Evolutionary conservation across 1,139 yeast species (phyloP).

Genomic region (Taphrina pruni): DNA sequence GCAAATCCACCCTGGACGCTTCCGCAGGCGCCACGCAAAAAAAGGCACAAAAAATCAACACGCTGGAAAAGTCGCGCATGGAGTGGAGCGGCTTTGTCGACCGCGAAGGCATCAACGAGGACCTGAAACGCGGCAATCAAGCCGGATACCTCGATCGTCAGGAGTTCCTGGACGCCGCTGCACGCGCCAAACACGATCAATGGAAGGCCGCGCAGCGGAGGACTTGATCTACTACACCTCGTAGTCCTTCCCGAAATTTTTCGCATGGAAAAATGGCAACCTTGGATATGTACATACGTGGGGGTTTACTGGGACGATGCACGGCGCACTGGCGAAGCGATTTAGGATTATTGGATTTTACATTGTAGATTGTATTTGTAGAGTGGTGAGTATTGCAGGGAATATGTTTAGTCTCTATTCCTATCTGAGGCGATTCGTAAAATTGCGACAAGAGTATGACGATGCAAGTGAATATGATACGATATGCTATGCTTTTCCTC

Average conservation of each 20-base stretch:
- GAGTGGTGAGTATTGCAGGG: not conserved
- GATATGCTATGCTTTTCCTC: too few relatives aligned
- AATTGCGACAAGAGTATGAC: too few relatives aligned
- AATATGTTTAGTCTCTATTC: too few relatives aligned
- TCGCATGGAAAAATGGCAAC: too few relatives aligned
- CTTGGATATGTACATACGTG: too few relatives aligned
- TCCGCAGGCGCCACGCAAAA: slow-evolving; percentile 52
- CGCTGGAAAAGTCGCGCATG: slow-evolving; percentile 86
- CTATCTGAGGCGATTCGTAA: too few relatives aligned
- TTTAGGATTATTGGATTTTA: not conserved
- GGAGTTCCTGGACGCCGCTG: slow-evolving; percentile 82
- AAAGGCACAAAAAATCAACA: slow-evolving; percentile 74
- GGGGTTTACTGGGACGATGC: too few relatives aligned
- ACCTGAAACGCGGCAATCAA: slow-evolving; percentile 72
- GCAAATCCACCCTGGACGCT: slow-evolving; percentile 74
- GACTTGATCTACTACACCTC: not conserved
- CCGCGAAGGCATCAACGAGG: slow-evolving; percentile 80
- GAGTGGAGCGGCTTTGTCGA: slow-evolving; percentile 98
- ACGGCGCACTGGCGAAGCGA: too few relatives aligned
- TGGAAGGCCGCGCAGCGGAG: slow-evolving; percentile 64
- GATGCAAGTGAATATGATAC: too few relatives aligned
- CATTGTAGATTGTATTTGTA: not conserved
- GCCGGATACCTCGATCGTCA: slow-evolving; percentile 90
- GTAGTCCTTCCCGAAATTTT: too few relatives aligned
- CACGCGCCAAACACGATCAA: slow-evolving; percentile 66